Conservation (phyloP, 2,329 filamentous ascomycete genomes). For the Ophiobolus disseminans region DNA sequence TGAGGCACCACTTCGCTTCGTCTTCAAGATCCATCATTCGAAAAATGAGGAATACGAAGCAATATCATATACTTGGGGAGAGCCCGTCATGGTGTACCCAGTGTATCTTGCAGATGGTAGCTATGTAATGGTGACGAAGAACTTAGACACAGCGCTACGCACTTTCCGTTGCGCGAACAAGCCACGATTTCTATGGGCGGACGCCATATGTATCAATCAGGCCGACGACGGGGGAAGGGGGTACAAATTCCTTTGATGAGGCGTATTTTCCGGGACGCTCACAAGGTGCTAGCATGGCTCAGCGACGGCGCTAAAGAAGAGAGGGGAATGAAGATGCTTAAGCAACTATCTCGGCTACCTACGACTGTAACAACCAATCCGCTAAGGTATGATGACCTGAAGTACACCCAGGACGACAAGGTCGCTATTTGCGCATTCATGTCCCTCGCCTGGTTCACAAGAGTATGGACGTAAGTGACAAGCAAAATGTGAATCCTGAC, state of each 20-base stretch:
- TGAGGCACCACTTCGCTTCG: neutral
- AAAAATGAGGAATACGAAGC: constrained; percentile 13
- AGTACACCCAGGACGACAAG: neutral
- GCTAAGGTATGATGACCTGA: neutral
- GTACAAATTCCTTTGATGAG: constrained; percentile 24
- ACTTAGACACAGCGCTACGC: constrained; percentile 14
- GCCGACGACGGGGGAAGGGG: constrained; percentile 12
- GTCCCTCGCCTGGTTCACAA: constrained; percentile 4
- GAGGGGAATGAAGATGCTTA: neutral
- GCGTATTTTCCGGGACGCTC: constrained; percentile 15
- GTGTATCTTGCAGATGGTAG: neutral
- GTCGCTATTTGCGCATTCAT: neutral
- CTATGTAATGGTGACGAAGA: constrained; percentile 1
- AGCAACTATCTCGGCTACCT: neutral
- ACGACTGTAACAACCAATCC: neutral
- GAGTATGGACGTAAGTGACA: constrained; percentile 17
- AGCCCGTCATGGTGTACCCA: neutral
- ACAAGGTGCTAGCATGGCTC: constrained; percentile 19
- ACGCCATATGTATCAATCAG: constrained; percentile 29
- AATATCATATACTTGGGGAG: constrained; percentile 20
- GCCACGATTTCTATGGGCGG: constrained; percentile 12
- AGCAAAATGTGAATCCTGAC: too few relatives aligned
- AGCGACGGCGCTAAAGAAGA: neutral
- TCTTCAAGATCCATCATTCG: neutral
- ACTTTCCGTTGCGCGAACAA: neutral